Evolutionary conservation across 2,329 filamentous ascomycete species (phyloP).

Genomic region (Lasiodiplodia hormozganensis): DNA sequence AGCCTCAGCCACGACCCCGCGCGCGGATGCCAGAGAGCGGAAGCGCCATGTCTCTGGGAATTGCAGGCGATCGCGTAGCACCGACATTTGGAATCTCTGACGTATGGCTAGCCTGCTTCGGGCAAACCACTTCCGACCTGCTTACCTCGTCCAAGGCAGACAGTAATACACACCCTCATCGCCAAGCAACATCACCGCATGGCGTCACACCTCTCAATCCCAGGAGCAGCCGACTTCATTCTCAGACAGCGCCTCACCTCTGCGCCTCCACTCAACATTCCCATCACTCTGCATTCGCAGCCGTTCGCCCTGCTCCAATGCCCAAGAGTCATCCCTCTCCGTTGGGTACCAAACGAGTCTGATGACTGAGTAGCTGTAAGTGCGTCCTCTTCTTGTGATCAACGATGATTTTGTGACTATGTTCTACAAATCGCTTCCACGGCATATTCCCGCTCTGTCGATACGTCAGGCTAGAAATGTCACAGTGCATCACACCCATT

Average conservation of each 20-base stretch:
- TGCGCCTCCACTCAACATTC: not conserved
- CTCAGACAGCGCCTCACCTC: not conserved
- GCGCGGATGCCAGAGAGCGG: conserved; percentile 12
- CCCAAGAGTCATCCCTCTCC: not conserved
- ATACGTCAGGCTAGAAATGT: not conserved
- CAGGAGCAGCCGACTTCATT: not conserved
- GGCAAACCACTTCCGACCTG: conserved; percentile 7
- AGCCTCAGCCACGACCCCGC: conserved; percentile 3
- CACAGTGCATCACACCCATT: not conserved
- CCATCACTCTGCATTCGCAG: conserved; percentile 1
- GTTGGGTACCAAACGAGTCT: no score
- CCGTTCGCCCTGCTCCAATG: not conserved
- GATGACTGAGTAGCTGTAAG: no score
- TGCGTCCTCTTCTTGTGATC: no score
- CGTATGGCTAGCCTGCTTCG: conserved; percentile 22
- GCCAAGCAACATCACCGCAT: not conserved
- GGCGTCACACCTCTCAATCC: not conserved
- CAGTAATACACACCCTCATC: conserved; percentile 2
- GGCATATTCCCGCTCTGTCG: no score
- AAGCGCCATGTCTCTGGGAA: conserved; percentile 9
- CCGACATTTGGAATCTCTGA: conserved; percentile 24
- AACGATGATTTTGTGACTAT: no score
- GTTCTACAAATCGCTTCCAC: no score
- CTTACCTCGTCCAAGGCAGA: not conserved
- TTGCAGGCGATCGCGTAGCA: conserved; percentile 17